Evolutionary conservation across 2,329 filamentous ascomycete genomes (phyloP).

Genomic region (Trichoderma aggressivum): DNA sequence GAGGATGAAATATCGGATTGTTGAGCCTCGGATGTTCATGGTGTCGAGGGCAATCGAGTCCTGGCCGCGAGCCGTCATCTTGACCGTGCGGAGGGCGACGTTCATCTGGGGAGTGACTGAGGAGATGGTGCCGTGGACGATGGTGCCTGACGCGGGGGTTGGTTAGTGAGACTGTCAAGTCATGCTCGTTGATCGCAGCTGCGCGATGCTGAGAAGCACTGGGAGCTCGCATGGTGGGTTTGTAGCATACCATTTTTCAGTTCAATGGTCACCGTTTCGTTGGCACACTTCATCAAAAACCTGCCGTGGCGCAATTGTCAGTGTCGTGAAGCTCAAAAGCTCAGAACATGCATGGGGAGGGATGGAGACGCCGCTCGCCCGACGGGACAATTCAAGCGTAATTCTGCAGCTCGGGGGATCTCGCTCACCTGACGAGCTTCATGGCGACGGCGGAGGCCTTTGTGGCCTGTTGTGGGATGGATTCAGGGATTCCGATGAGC

Average conservation of each 20-base stretch:
- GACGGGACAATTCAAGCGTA: conserved; percentile 21
- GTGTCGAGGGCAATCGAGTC: conserved; percentile 86
- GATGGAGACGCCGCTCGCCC: neutral
- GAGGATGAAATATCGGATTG: conserved; percentile 94
- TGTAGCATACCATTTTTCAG: conserved; percentile 80
- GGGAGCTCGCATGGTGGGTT: neutral
- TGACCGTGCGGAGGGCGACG: conserved; percentile 89
- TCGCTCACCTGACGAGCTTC: conserved; percentile 91
- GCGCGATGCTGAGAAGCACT: neutral
- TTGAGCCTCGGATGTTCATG: conserved; percentile 95
- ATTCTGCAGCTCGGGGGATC: conserved; percentile 11
- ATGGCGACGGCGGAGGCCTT: conserved; percentile 54
- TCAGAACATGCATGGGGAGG: neutral
- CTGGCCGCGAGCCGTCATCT: conserved; percentile 89
- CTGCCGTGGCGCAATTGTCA: conserved; percentile 47
- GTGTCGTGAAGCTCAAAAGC: conserved; percentile 23
- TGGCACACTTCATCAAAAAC: conserved; percentile 99
- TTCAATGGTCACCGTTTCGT: conserved; percentile 97
- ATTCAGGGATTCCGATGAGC: conserved; percentile 7
- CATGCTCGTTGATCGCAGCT: neutral
- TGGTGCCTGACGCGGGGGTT: conserved; percentile 64
- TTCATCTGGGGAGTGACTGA: conserved; percentile 99
- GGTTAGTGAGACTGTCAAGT: neutral
- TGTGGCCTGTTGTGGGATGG: conserved; percentile 16
- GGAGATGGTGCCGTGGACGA: conserved; percentile 94